Evolutionary conservation across 768 basidiomycete genomes (phyloP).

Genomic region (Xerocomus brunneocitrinus): DNA sequence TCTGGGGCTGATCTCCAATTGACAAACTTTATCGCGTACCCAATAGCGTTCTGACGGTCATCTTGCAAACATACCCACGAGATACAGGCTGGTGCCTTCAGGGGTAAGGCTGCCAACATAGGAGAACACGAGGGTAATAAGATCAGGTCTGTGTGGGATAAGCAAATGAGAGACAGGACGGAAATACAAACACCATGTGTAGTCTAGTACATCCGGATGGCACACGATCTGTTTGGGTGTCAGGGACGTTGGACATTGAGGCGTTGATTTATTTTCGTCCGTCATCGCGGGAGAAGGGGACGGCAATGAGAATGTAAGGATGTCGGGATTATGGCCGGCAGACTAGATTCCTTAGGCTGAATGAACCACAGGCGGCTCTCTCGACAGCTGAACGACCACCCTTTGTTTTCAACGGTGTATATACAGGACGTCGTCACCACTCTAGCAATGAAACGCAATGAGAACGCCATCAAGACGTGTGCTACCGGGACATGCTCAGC

Average conservation of each 20-base stretch:
- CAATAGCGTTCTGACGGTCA: slow-evolving; percentile 27
- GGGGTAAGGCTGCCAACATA: slow-evolving; percentile 93
- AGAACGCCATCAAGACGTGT: not conserved
- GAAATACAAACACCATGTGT: slow-evolving; percentile 64
- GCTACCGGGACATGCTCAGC: not conserved
- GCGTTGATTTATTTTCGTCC: slow-evolving; percentile 1
- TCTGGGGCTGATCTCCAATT: slow-evolving; percentile 19
- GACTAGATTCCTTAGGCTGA: no score
- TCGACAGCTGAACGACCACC: no score
- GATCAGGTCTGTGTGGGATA: slow-evolving; percentile 62
- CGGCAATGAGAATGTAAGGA: slow-evolving; percentile 63
- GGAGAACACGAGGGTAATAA: slow-evolving; percentile 90
- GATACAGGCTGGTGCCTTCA: slow-evolving; percentile 89
- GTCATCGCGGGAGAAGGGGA: slow-evolving; percentile 9
- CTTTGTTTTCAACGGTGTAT: not conserved
- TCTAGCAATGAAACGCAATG: not conserved
- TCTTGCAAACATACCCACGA: slow-evolving; percentile 91
- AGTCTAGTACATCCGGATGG: slow-evolving; percentile 82
- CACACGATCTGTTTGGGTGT: slow-evolving; percentile 76
- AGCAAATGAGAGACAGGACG: slow-evolving; percentile 15
- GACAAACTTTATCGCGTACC: slow-evolving; percentile 30
- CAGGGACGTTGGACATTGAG: slow-evolving; percentile 39
- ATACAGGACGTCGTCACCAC: not conserved
- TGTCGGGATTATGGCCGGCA: slow-evolving; percentile 53
- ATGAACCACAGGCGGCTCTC: no score